Evolutionary conservation across 805 yeast genomes (phyloP), one percentile per base, ranked within the genome.

Genomic region (Candida succiphila): DNA sequence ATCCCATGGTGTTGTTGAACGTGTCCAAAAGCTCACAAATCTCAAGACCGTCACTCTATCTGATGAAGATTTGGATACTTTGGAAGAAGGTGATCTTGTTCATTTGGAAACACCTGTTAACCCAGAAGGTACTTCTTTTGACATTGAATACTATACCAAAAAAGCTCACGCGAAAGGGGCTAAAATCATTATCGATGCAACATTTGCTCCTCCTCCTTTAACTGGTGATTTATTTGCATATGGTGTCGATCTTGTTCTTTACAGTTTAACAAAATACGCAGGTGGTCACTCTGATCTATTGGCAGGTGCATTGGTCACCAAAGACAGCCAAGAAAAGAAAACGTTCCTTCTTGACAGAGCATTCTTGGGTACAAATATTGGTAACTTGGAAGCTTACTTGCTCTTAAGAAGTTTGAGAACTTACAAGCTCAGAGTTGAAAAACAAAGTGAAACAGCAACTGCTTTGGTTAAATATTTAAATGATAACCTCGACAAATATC

Each of bases 281-380:
- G 96, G 95, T 26, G 96, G 97, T n/a, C 96, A 88, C 57, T 83
- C 94, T 6, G 96, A 88, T 54, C 60, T 87, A 28, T 62, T 88
- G 32, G 87, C 95, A 5, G 96, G 97, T 23, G 63, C 80, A 10
- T 57, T 87, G 15, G 74, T 78, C 15, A 76, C 82, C n/a, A 77
- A 78, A 49, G 73, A 73, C 38, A 43, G 48, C 7, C 55, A 60
- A 2, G 64, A 64, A 5, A 68, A 69, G 36, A 44, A 59, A 17
- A 49, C 60, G 28, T 63, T 88, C 39, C 54, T 65, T 5, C 54
- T 51, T 0, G 96, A 88, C 45, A 67, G 97, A 46, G 55, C 75
- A 7, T 68, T 64, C 38, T 57, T 87, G 35, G 96, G 96, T 25
- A 76, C 95, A 1, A 84, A 77, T 42, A 74, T 83, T 40, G 86